phyloP scores from a whole-genome alignment of 2,329 filamentous ascomycete species.

The Trichoderma aggressivum region DNA sequence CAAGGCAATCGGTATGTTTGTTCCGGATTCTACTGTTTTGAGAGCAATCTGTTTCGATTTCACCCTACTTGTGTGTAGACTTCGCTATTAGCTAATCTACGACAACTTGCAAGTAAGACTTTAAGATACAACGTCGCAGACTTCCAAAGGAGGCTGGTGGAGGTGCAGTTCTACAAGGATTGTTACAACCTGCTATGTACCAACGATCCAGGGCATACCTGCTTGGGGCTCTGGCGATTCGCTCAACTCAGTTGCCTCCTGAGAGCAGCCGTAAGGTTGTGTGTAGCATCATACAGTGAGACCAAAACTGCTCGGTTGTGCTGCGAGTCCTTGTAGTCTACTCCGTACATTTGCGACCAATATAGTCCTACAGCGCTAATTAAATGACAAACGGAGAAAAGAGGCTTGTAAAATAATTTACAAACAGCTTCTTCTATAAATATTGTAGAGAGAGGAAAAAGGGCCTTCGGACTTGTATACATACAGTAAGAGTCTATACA shows the following conservation, averaged over 20 bases:
- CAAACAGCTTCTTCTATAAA: background rate
- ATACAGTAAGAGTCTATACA: background rate
- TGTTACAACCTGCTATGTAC: background rate
- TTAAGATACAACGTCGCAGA: background rate
- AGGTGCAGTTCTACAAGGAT: background rate
- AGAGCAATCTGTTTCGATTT: background rate
- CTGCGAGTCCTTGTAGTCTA: background rate
- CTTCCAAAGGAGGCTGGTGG: background rate
- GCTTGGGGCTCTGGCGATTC: background rate
- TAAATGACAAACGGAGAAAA: background rate
- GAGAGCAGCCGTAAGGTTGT: background rate
- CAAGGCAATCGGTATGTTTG: background rate
- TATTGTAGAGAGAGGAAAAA: background rate
- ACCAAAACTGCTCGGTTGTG: background rate
- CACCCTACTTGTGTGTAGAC: background rate
- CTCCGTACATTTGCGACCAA: background rate
- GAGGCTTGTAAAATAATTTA: background rate
- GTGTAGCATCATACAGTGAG: background rate
- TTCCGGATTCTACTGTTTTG: background rate
- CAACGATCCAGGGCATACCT: background rate
- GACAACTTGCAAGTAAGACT: background rate
- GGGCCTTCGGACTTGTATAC: background rate
- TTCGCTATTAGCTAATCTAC: background rate
- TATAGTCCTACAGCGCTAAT: background rate
- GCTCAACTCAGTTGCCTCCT: background rate